These are phyloP conservation scores for Cryphonectria radicalis DNA, from an alignment of 2,329 filamentous ascomycete species.

Conservation along the genomic window DNA sequence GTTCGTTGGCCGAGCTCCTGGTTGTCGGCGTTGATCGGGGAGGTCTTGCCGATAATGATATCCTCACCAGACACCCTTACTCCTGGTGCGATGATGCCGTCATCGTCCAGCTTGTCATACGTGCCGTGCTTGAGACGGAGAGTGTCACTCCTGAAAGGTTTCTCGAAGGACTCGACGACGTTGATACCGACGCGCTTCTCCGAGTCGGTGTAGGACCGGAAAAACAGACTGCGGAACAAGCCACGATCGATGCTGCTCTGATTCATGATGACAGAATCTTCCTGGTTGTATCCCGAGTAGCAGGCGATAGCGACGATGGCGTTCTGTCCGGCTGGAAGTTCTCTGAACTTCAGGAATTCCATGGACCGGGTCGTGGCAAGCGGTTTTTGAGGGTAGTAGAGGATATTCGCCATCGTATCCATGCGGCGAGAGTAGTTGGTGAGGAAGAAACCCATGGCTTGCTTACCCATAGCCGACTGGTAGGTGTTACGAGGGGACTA, in stretches of 20 bases:
- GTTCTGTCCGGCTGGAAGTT: slow-evolving; percentile 95
- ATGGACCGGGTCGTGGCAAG: slow-evolving; percentile 95
- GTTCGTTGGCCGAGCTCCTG: slow-evolving; percentile 94
- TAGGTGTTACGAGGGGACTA: slow-evolving; percentile 98
- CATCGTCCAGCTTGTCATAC: slow-evolving; percentile 96
- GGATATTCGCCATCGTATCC: slow-evolving; percentile 99
- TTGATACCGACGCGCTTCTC: slow-evolving; percentile 96
- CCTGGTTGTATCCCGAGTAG: slow-evolving; percentile 99
- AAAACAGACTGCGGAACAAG: slow-evolving; percentile 96
- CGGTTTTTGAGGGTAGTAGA: slow-evolving; percentile 98
- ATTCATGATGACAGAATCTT: slow-evolving; percentile 99
- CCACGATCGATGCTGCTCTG: slow-evolving; percentile 98
- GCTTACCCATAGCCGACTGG: slow-evolving; percentile 99
- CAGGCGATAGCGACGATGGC: slow-evolving; percentile 97
- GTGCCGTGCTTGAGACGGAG: slow-evolving; percentile 92
- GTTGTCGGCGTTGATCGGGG: slow-evolving; percentile 88
- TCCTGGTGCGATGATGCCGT: slow-evolving; percentile 92
- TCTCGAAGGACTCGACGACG: slow-evolving; percentile 92
- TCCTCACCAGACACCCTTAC: slow-evolving; percentile 96
- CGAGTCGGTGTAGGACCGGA: slow-evolving; percentile 94
- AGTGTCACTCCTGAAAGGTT: slow-evolving; percentile 86
- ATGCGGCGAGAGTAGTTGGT: slow-evolving; percentile 97
- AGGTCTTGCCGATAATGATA: slow-evolving; percentile 98
- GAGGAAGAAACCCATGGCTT: slow-evolving; percentile 98
- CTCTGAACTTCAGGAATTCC: slow-evolving; percentile 98